A percentile compares a stretch with the other conserved stretches of the same genome.
Conservation (phyloP, 2,329 filamentous ascomycete species). For the Curvularia eragrostidis region DNA sequence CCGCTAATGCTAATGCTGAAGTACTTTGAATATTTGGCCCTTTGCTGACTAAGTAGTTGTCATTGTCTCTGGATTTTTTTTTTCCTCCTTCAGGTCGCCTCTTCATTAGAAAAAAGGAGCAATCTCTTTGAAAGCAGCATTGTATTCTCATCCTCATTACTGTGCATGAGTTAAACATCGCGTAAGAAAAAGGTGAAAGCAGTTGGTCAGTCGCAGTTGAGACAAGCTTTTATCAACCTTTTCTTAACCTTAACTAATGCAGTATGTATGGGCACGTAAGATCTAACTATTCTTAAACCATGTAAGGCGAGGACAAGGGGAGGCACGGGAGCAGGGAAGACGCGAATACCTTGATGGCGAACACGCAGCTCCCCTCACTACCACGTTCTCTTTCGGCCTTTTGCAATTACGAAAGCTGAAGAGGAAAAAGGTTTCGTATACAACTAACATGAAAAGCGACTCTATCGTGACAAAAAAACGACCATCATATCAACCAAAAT, state of each 20-base stretch:
- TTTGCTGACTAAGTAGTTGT: no score
- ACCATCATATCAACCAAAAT: no score
- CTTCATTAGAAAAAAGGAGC: no score
- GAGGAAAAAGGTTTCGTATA: background rate
- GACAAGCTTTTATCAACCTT: background rate
- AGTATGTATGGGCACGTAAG: background rate
- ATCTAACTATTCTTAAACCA: no score
- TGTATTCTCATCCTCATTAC: background rate
- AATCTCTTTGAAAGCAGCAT: background rate
- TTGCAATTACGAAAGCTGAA: background rate
- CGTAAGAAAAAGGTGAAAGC: no score
- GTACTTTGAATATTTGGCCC: background rate
- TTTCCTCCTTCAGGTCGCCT: background rate
- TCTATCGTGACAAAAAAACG: background rate
- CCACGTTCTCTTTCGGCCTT: background rate
- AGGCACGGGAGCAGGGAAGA: background rate
- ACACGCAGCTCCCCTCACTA: no score
- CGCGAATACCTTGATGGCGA: background rate
- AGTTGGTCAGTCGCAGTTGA: no score
- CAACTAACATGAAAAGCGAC: no score
- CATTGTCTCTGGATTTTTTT: no score
- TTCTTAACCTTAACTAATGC: background rate
- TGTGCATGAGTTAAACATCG: background rate
- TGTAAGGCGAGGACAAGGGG: background rate
- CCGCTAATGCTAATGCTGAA: no score